A percentile compares a stretch with the other conserved stretches of the same genome.
Conservation (phyloP, 106 monocot genomes). For the Chionographis japonica region DNA sequence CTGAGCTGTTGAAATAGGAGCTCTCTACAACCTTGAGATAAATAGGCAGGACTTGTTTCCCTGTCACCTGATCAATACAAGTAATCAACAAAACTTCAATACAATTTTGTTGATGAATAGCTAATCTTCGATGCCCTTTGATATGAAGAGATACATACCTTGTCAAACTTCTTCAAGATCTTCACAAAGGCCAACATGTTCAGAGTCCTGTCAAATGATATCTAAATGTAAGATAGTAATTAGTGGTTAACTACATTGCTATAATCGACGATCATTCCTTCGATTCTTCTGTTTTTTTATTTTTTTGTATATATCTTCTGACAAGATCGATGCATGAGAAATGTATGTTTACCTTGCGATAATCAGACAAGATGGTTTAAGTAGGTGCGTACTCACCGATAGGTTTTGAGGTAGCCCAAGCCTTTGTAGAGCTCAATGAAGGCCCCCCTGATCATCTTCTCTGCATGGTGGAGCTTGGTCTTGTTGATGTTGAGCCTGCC, state of each 20-base stretch:
- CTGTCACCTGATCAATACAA: constrained; percentile 52
- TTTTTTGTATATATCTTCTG: too few relatives aligned
- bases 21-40: constrained; percentile 94
- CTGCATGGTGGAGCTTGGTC: constrained; percentile 75
- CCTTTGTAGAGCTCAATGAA: constrained; percentile 92
- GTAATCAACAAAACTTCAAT: background rate
- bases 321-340: too few relatives aligned
- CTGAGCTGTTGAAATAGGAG: constrained; percentile 97
- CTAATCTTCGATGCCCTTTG: background rate
- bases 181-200: constrained; percentile 97
- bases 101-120: too few relatives aligned
- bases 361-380: too few relatives aligned
- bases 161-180: constrained; percentile 96
- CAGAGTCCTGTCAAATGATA: constrained; percentile 49
- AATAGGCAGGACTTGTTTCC: constrained; percentile 60
- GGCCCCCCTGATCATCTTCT: constrained; percentile 95
- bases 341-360: too few relatives aligned
- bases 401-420: constrained; percentile 69
- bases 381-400: constrained; percentile 28
- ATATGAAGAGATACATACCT: constrained; percentile 34
- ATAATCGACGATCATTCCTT: too few relatives aligned
- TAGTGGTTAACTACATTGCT: too few relatives aligned
- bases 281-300: too few relatives aligned
- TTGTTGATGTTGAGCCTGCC: constrained; percentile 63
- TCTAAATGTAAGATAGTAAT: background rate